These are phyloP conservation scores for Trichoderma lentiforme DNA, from an alignment of 2,329 filamentous ascomycete species.

Conservation along the genomic window DNA sequence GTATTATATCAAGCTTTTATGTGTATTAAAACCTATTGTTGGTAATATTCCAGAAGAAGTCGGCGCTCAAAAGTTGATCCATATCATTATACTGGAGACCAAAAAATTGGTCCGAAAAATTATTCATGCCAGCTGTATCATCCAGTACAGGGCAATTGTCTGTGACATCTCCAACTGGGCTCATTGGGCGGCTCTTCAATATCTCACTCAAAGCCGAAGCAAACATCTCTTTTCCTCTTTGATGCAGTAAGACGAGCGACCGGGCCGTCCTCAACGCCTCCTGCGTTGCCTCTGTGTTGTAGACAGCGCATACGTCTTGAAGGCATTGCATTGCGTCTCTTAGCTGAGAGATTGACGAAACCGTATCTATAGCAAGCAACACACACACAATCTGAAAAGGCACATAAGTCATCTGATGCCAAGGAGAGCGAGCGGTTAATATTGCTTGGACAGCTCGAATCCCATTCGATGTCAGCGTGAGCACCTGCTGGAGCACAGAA, in stretches of 20 bases:
- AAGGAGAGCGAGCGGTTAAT: background rate
- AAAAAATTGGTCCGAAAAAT: slow-evolving; percentile 4
- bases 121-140: background rate
- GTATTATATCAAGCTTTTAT: background rate
- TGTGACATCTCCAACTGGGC: background rate
- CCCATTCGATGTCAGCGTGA: background rate
- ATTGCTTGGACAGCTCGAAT: slow-evolving; percentile 1
- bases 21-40: background rate
- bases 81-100: background rate
- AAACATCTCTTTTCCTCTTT: slow-evolving; percentile 4
- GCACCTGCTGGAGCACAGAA: background rate
- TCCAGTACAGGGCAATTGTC: background rate
- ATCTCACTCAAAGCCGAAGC: slow-evolving; percentile 4
- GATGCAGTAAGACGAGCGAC: background rate
- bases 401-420: slow-evolving; percentile 6
- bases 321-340: background rate
- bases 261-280: background rate
- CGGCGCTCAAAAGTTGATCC: background rate
- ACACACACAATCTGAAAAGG: slow-evolving; percentile 7
- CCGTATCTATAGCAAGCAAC: slow-evolving; percentile 1
- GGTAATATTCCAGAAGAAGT: slow-evolving; percentile 9
- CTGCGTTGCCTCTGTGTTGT: background rate
- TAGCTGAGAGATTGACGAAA: slow-evolving; percentile 4
- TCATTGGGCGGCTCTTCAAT: background rate
- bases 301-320: background rate